Base-by-base conservation (phyloP, 2,329 filamentous ascomycete species). In the Botryotinia convoluta region DNA sequence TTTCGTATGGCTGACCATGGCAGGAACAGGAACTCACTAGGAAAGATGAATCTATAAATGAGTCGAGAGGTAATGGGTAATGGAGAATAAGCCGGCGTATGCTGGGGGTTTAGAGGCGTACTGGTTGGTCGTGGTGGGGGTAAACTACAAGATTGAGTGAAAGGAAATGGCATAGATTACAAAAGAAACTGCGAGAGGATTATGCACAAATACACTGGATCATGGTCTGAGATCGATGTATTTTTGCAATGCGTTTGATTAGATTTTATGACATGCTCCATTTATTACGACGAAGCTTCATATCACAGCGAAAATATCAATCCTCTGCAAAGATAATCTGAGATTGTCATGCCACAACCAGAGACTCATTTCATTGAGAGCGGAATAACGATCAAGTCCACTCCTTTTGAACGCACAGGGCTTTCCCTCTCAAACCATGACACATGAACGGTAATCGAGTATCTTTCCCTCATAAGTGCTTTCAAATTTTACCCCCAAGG, bases 391-490 rank as follows among this genome's bases (percentile, higher is more conserved):
- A 62, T 74, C 71, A 75, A 75, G 73, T 74, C 60, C 71, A 74
- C 57, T 69, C 71, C 65, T 88, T 89, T 89, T 87, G 89, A 87
- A 90, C 87, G 90, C 96, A 71, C 95, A 98, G 94, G 95, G 95
- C 95, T 94, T 98, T 98, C 95, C 94, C 95, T 94, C 91, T 85
- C 83, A 82, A 83, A 75, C 78, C 78, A 75, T 75, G 80, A 78
- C 81, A 78, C 82, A 77, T 79, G 80, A 79, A 84, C 82, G 82
- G 83, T 84, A 83, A 82, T 82, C 83, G 88, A 94, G 92, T 97
- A 94, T 98, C 95, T 98, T 98, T 98, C 95, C 95, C 94, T 98
- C 95, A 92, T 98, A 88, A 98, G 94, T 92, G 90, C 91, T 87
- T 85, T 87, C 87, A 89, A 89, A 87, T 87, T 64, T 85, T 84